Evolutionary conservation across 208 protist species (phyloP), one percentile per base, ranked within the genome.

Genomic region (Angomonas desouzai): DNA sequence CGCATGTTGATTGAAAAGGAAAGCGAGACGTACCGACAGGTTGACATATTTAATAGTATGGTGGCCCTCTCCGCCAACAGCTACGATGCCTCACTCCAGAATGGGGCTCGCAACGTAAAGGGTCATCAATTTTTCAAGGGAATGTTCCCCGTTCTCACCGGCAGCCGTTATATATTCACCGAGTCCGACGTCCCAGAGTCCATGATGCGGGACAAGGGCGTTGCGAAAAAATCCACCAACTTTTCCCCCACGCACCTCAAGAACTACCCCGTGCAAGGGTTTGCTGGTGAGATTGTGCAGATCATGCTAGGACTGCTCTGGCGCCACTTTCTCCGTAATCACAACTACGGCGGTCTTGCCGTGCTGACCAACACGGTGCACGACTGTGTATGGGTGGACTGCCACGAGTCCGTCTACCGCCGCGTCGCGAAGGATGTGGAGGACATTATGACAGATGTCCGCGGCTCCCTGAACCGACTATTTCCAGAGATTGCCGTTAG

Each of bases 221-320:
- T 73, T 10, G 66, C 72, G 62, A 79, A 75, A 23, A 93, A 97
- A 68, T 93, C 89, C 11, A 97, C 88, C 23, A 94, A 92, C 63
- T 97, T 97, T 70, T 91, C 85, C 0, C 87, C 85, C 4, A 95
- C 89, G n/a, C 89, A 95, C 59, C 65, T 97, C 29, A 94, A 96
- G 75, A 97, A 97, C 77, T 95, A 97, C 70, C 92, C 92, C 16
- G 90, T 97, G 23, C 92, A 97, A 66, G 92, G 92, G 18, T 97
- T 96, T 82, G 92, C 92, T 10, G 92, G 89, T 64, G 89, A 97
- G 69, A 92, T 97, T 81, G 92, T 97, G 55, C 89, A 96, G 68
- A 80, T 96, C 38, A 94, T 94, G 80, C 77, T 97, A 7, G 92
- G 92, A n/a, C 49, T 85, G n/a, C 72, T 97, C 23, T 97, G 87